These are phyloP conservation scores for Pythium periplocum DNA, from an alignment of 352 stramenopile species.

Conservation along the genomic window DNA sequence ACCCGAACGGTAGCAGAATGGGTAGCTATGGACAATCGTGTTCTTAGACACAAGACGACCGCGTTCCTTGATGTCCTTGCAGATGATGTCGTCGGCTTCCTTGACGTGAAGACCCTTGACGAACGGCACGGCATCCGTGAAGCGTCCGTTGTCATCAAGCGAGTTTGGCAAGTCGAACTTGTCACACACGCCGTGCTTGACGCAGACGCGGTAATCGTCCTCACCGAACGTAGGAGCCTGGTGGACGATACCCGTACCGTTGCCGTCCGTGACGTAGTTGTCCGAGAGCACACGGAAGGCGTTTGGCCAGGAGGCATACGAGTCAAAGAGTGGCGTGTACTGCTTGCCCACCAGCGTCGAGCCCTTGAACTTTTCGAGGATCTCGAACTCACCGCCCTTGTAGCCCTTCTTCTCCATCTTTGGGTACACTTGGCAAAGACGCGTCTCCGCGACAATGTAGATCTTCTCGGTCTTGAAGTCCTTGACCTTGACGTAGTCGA, in stretches of 20 bases:
- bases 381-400: conserved; percentile 91
- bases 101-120: conserved; percentile 97
- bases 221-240: conserved; percentile 99
- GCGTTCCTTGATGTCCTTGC: conserved; percentile 91
- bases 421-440: conserved; percentile 95
- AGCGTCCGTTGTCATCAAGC: conserved; percentile 96
- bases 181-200: conserved; percentile 92
- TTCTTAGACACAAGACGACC: conserved; percentile 96
- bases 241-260: conserved; percentile 97
- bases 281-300: conserved; percentile 97
- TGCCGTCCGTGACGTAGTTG: conserved; percentile 97
- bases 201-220: conserved; percentile 99
- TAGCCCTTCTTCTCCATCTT: conserved; percentile 97
- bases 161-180: conserved; percentile 96
- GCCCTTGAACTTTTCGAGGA: conserved; percentile 90
- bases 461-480: conserved; percentile 88
- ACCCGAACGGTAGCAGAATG: conserved; percentile 99
- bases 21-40: conserved; percentile 97
- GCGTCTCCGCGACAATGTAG: conserved; percentile 93
- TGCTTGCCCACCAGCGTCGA: conserved; percentile 92
- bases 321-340: conserved; percentile 97
- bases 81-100: conserved; percentile 97
- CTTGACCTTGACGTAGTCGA: conserved; percentile 98
- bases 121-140: conserved; percentile 90
- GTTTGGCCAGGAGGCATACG: conserved; percentile 87